These are phyloP conservation scores for Penicillium fimorum DNA, from an alignment of 495 filamentous ascomycete genomes.

Conservation along the genomic window DNA sequence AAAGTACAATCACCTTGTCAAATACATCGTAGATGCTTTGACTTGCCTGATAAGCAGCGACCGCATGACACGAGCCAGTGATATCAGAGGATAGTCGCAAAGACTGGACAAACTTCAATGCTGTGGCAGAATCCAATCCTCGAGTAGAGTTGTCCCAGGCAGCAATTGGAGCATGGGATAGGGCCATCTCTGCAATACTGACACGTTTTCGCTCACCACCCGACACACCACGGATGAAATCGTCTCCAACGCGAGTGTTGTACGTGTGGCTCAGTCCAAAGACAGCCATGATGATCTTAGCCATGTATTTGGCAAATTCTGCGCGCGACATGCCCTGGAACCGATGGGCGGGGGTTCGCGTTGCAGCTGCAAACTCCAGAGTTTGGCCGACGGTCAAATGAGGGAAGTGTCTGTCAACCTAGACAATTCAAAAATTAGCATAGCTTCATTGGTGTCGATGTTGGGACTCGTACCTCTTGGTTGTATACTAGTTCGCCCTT, in stretches of 20 bases:
- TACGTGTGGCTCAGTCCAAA: slow-evolving; percentile 56
- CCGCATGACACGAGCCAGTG: slow-evolving; percentile 67
- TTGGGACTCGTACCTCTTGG: slow-evolving; percentile 37
- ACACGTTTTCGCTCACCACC: slow-evolving; percentile 80
- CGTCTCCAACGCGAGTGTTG: slow-evolving; percentile 43
- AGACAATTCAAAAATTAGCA: background rate
- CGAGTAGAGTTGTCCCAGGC: slow-evolving; percentile 86
- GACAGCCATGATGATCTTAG: slow-evolving; percentile 58
- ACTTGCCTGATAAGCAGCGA: slow-evolving; percentile 76
- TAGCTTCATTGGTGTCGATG: background rate
- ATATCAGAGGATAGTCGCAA: slow-evolving; percentile 69
- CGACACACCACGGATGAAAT: slow-evolving; percentile 64
- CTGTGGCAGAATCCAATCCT: slow-evolving; percentile 78
- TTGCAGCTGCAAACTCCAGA: slow-evolving; percentile 55
- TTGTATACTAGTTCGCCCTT: slow-evolving; percentile 62
- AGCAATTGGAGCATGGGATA: slow-evolving; percentile 65
- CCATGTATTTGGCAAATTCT: slow-evolving; percentile 42
- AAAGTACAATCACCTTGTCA: slow-evolving; percentile 58
- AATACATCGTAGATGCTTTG: slow-evolving; percentile 72
- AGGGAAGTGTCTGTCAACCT: slow-evolving; percentile 60
- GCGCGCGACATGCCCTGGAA: slow-evolving; percentile 42
- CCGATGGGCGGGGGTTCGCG: slow-evolving; percentile 42
- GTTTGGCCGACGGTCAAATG: slow-evolving; percentile 64
- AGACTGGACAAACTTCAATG: slow-evolving; percentile 65
- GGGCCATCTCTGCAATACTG: slow-evolving; percentile 54